Percentiles rank a stretch among this genome's conserved stretches.
These are phyloP conservation scores for Rhizopogon roseolus DNA, from an alignment of 768 basidiomycete species.

Conservation along the genomic window DNA sequence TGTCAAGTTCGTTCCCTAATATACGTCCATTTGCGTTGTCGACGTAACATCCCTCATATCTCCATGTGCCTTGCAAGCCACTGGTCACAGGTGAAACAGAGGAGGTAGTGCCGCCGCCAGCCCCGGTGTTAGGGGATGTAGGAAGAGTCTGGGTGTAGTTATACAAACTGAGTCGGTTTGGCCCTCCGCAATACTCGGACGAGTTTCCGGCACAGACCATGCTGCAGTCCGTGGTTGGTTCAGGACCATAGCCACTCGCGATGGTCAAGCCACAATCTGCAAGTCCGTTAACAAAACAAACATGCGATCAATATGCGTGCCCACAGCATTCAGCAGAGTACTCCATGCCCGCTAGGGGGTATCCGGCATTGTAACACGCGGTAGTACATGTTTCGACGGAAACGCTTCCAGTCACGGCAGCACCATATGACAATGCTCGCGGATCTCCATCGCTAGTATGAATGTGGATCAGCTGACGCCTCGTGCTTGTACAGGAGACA, in stretches of 20 bases:
- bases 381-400: conserved; percentile 46
- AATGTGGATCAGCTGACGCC: background rate
- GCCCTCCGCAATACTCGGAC: conserved; percentile 71
- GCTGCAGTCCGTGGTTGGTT: conserved; percentile 49
- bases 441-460: conserved; percentile 28
- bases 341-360: conserved; percentile 40
- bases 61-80: conserved; percentile 53
- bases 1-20: conserved; percentile 39
- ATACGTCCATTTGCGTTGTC: conserved; percentile 66
- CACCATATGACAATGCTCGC: conserved; percentile 28
- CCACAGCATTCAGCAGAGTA: conserved; percentile 45
- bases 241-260: conserved; percentile 23
- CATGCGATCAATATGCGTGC: conserved; percentile 11
- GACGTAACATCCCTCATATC: conserved; percentile 65
- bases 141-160: conserved; percentile 65
- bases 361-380: conserved; percentile 39
- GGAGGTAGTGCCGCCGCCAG: conserved; percentile 13
- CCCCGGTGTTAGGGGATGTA: conserved; percentile 24
- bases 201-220: conserved; percentile 63
- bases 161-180: conserved; percentile 60
- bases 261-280: conserved; percentile 16
- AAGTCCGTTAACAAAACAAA: background rate
- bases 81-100: conserved; percentile 41
- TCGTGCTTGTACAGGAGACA: conserved; percentile 5
- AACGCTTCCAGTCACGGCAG: conserved; percentile 36